These are phyloP conservation scores for Daldinia sp. DNA, from an alignment of 2,329 filamentous ascomycete genomes.

Conservation along the genomic window DNA sequence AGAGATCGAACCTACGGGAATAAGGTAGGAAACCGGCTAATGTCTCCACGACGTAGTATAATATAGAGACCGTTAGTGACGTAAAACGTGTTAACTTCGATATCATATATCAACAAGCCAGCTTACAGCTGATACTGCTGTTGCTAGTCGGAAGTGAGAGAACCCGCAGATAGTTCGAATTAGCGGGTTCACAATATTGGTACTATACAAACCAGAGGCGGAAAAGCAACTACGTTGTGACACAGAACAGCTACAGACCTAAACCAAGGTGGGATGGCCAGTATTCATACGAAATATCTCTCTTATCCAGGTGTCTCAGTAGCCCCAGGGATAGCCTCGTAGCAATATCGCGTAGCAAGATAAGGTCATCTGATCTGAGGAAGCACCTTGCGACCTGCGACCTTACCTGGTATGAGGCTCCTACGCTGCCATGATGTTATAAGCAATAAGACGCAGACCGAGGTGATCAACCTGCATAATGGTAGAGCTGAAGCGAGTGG, in stretches of 20 bases:
- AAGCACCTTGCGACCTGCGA: conserved; percentile 23
- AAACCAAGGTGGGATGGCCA: neutral
- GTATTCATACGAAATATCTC: conserved; percentile 3
- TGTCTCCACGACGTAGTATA: neutral
- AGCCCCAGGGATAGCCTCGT: conserved; percentile 5
- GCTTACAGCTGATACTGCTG: conserved; percentile 13
- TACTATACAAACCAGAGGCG: conserved; percentile 1
- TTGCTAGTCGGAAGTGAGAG: conserved; percentile 13
- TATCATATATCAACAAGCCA: conserved; percentile 4
- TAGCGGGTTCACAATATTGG: conserved; percentile 11
- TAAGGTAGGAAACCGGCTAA: conserved; percentile 3
- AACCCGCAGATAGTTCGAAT: conserved; percentile 20
- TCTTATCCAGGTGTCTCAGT: conserved; percentile 2
- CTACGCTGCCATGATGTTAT: conserved; percentile 20
- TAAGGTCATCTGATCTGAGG: conserved; percentile 26
- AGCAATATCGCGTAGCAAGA: conserved; percentile 7
- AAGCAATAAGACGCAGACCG: conserved; percentile 27
- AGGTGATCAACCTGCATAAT: conserved; percentile 26
- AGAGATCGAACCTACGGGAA: neutral
- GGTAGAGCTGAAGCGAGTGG: conserved; percentile 21
- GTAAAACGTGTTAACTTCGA: conserved; percentile 1
- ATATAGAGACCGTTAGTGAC: conserved; percentile 2
- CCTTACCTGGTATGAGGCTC: conserved; percentile 26
- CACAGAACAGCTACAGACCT: neutral
- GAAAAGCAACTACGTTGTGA: conserved; percentile 7